Base-by-base conservation (phyloP, 768 basidiomycete species). In the Leccinum arenicola region DNA sequence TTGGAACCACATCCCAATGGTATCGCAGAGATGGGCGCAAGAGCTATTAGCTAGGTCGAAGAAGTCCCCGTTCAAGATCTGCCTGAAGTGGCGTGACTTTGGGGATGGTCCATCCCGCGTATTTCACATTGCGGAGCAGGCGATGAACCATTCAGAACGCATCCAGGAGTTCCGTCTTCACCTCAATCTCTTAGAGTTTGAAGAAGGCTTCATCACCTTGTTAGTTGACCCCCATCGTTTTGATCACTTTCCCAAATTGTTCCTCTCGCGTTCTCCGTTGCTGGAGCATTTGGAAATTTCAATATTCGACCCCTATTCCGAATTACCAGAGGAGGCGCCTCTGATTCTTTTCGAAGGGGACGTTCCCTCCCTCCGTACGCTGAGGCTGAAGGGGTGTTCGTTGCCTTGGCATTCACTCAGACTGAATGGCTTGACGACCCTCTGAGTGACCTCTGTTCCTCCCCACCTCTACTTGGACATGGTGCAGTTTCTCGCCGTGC, bases 401-500 rank as follows among this genome's bases (percentile, higher is more conserved):
- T 1, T 52, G 12, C 45, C 43, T 10, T 50, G 43, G 59, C 11
- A 52, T 29, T 10, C 35, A 1, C 14, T 61, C 14, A n/a, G 9
- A 31, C 45, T 50, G 31, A 27, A 54, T 36, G 64, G 68, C 48
- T 71, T 81, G 15, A 74, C 71, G 8, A 66, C 69, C 54, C 70
- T 82, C 23, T 68, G 66, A 36, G 62, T 81, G 3, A 56, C 68
- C 21, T 25, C 67, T 40, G 50, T 74, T 4, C 56, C 70, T 19
- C 10, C 7, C 2, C 31, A 54, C 7, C 55, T 65, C n/a, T 71
- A 68, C 15, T 74, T 74, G 1, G 61, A 68, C 15, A 64, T 66
- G 25, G 53, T 51, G 7, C 70, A 75, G 40, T 63, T 81, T 15
- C 54, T 76, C 8, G 56, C 67, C 21, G 67, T 67, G 9, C 68